Base-by-base conservation (phyloP, 192 early-diverging fungal species). In the Borealophlyctis nickersoniae region DNA sequence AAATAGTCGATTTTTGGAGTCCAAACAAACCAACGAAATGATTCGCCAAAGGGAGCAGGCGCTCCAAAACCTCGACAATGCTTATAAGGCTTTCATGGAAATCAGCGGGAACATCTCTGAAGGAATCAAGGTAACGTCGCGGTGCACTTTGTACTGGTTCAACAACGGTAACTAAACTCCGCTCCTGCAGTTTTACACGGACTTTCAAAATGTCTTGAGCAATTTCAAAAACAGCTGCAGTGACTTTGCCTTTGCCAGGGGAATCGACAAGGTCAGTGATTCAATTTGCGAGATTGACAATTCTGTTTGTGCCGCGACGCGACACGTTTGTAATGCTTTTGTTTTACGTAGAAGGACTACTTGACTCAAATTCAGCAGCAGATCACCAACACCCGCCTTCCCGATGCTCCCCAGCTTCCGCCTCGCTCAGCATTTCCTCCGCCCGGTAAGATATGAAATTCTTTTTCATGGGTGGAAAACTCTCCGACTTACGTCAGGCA, bases 91-190 rank as follows among this genome's bases (percentile, higher is more conserved):
- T 30, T 94, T 85, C 61, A 79, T 81, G 52, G 88, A 91, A 51
- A 87, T 91, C 2, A 79, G 83, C 26, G 76, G 72, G 2, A 94
- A 93, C 57, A 63, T 95, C 22, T 72, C 81, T 33, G 91, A 95
- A 71, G 93, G 93, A 4, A 67, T 79, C 16, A 83, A 89, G 83
- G 86, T 87, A 78, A 33, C 36, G 11, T 3, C 13, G 23, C 26
- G 13, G 16, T 56, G 33, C 52, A 9, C n/a, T n/a, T n/a, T n/a
- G n/a, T n/a, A n/a, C n/a, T 31, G 23, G n/a, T 13, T 22, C 26
- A 23, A 48, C 11, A 24, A 11, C 53, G 53, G 9, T 55, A 16
- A 55, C 24, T 13, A 16, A 31, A 23, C 27, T 36, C 27, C 31
- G 54, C 4, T 56, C 63, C n/a, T n/a, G 2, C 65, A 87, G 74